phyloP scores from a whole-genome alignment of 2,329 filamentous ascomycete genomes.

The Pseudogymnoascus sp. region DNA sequence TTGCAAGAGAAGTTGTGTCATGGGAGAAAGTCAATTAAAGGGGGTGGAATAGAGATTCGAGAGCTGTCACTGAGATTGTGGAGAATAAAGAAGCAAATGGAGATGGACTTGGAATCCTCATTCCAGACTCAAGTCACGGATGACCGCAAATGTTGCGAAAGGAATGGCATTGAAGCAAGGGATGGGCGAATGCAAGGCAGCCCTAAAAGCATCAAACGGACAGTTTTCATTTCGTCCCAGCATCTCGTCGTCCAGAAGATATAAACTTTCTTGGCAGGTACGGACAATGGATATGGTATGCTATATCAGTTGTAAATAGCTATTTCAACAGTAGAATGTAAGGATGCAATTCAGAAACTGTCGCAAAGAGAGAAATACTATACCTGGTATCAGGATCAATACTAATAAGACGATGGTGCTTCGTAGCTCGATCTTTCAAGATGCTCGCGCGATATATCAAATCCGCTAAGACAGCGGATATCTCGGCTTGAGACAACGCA shows the following conservation, averaged over 20 bases:
- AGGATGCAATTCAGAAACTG: not conserved
- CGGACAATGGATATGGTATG: not conserved
- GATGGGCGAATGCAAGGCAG: not conserved
- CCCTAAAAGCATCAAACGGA: not conserved
- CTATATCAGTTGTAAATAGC: not conserved
- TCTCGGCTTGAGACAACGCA: not conserved
- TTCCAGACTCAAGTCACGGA: not conserved
- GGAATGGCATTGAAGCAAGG: not conserved
- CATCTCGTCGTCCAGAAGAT: not conserved
- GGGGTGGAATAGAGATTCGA: not conserved
- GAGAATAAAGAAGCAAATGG: not conserved
- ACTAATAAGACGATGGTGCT: not conserved
- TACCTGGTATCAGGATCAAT: not conserved
- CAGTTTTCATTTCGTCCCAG: not conserved
- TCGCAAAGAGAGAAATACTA: not conserved
- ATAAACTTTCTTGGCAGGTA: not conserved
- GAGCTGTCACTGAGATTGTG: not conserved
- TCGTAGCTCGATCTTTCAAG: not conserved
- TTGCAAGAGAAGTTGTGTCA: not conserved
- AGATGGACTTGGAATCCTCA: not conserved
- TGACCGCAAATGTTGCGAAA: not conserved
- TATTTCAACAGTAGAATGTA: not conserved
- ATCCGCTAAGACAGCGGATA: not conserved
- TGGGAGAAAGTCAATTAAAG: not conserved
- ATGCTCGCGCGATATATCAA: not conserved